Evolutionary conservation across 2,329 filamentous ascomycete species (phyloP).

Genomic region (Verticillium alfalfae): DNA sequence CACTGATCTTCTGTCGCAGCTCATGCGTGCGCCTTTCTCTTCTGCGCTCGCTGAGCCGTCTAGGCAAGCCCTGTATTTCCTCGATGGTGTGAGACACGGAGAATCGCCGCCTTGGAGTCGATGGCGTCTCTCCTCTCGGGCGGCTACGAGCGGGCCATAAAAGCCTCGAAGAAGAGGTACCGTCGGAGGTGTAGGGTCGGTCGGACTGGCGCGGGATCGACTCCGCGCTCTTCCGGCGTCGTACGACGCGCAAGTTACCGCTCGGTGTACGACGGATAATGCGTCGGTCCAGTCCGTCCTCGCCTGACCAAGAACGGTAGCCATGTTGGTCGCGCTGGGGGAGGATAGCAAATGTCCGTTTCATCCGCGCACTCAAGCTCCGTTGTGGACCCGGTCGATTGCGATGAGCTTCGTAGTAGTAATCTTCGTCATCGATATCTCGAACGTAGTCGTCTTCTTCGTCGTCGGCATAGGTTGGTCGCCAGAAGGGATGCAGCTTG

Average conservation of each 20-base stretch:
- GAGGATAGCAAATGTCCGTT: slow-evolving; percentile 56
- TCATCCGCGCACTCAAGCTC: slow-evolving; percentile 48
- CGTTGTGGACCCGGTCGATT: slow-evolving; percentile 41
- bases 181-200: slow-evolving; percentile 29
- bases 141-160: slow-evolving; percentile 26
- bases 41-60: slow-evolving; percentile 51
- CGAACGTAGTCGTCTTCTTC: slow-evolving; percentile 22
- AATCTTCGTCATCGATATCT: slow-evolving; percentile 27
- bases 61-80: slow-evolving; percentile 46
- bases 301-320: slow-evolving; percentile 16
- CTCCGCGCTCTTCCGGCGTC: slow-evolving; percentile 38
- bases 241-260: slow-evolving; percentile 55
- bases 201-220: slow-evolving; percentile 7
- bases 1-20: slow-evolving; percentile 55
- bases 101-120: slow-evolving; percentile 20
- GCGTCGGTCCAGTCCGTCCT: slow-evolving; percentile 41
- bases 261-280: slow-evolving; percentile 55
- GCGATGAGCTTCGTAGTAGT: slow-evolving; percentile 42
- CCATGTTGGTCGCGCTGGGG: slow-evolving; percentile 40
- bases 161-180: slow-evolving; percentile 11
- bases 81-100: slow-evolving; percentile 44
- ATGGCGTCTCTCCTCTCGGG: slow-evolving; percentile 12
- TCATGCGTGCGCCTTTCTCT: slow-evolving; percentile 54
- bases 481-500: slow-evolving; percentile 57
- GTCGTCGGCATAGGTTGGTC: slow-evolving; percentile 41